Base-by-base conservation (phyloP, 169 alveolate species). In the Babesia bovis region DNA sequence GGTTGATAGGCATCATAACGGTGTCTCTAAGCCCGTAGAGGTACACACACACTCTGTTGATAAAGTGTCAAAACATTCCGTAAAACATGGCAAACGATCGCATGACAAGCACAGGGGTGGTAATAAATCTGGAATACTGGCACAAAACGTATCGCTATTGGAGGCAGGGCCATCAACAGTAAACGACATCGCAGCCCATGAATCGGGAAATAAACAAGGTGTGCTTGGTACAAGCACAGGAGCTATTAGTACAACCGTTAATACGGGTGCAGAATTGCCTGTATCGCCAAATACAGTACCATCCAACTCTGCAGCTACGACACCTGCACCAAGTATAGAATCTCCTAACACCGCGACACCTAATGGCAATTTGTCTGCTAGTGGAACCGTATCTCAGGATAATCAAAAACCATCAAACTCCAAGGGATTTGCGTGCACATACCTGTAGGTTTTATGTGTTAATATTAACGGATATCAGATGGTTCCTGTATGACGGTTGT, bases 401-500 rank as follows among this genome's bases (percentile, higher is more conserved):
- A n/a, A n/a, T n/a, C n/a, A n/a, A n/a, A n/a, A n/a, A n/a, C n/a
- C n/a, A n/a, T n/a, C 12, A 17, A 40, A 40, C 49, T 47, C 55
- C 17, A 19, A 47, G 32, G 42, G 40, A 1, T 70, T 56, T 30
- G 66, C 38, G 26, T 70, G 82, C 50, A 41, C 23, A 6, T 70
- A 30, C 82, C 35, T 70, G 81, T 69, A 69, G 42, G 81, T 69
- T n/a, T 19, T 6, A 25, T n/a, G n/a, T n/a, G n/a, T n/a, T n/a
- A n/a, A n/a, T n/a, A n/a, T n/a, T n/a, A n/a, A n/a, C n/a, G n/a
- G n/a, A n/a, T n/a, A n/a, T n/a, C 69, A 58, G 71, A 42, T 70
- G 73, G 71, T 70, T 57, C 52, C 30, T 55, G 23, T 70, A 33
- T 38, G 28, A 57, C 36, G 50, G 40, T 25, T 57, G 82, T 72